Conservation (phyloP, 352 stramenopile species). For the Pythium coloratum region DNA sequence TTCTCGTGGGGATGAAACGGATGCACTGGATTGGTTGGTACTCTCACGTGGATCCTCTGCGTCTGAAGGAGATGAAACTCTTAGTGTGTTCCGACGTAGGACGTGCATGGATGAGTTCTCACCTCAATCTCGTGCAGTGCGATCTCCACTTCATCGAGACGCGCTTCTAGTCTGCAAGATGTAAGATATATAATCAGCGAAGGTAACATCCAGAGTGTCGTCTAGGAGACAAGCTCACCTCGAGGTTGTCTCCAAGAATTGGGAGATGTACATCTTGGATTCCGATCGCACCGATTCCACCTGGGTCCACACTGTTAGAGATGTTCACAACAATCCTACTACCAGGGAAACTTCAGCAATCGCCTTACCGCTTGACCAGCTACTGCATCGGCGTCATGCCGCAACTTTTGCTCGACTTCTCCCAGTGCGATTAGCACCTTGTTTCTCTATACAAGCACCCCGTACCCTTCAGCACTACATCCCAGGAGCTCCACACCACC, state of each 20-base stretch:
- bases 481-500: not conserved
- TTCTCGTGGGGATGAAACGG: not conserved
- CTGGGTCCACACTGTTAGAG: constrained; percentile 11
- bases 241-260: constrained; percentile 20
- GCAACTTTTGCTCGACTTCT: constrained; percentile 42
- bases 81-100: not conserved
- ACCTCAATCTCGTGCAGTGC: constrained; percentile 2
- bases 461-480: not conserved
- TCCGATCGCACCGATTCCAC: constrained; percentile 26
- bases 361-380: constrained; percentile 35
- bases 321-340: not conserved
- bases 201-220: too few relatives aligned
- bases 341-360: not conserved
- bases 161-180: constrained; percentile 5
- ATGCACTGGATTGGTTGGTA: not conserved
- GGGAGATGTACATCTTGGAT: constrained; percentile 20
- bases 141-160: constrained; percentile 2
- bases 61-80: not conserved
- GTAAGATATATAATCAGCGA: not conserved
- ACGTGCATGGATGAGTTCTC: not conserved
- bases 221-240: constrained; percentile 5
- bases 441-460: constrained; percentile 20
- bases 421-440: constrained; percentile 38
- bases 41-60: not conserved
- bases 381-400: constrained; percentile 35